A percentile compares a stretch with the other conserved stretches of the same genome.
Conservation (phyloP, 2,329 filamentous ascomycete genomes). For the Pseudocercospora cruenta region DNA sequence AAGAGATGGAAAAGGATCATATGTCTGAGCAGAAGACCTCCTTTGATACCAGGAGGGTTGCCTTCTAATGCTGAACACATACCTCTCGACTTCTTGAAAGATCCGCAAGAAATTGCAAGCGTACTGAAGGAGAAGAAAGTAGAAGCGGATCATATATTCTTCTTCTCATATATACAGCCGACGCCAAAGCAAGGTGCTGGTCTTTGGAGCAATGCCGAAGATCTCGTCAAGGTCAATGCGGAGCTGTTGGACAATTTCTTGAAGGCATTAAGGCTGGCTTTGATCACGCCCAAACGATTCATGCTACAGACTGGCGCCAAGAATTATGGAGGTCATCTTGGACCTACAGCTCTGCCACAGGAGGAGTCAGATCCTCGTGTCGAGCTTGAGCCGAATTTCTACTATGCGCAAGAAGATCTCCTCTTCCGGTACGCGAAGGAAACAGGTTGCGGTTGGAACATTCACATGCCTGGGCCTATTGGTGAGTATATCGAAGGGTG, state of each 20-base stretch:
- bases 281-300: slow-evolving; percentile 52
- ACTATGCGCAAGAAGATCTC: slow-evolving; percentile 59
- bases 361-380: slow-evolving; percentile 53
- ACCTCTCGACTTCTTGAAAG: slow-evolving; percentile 44
- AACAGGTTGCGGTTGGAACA: slow-evolving; percentile 47
- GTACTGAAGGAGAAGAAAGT: slow-evolving; percentile 41
- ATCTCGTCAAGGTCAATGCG: slow-evolving; percentile 54
- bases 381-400: slow-evolving; percentile 56
- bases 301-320: slow-evolving; percentile 59
- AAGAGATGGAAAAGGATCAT: slow-evolving; percentile 58
- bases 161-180: slow-evolving; percentile 59
- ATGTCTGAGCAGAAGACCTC: slow-evolving; percentile 53
- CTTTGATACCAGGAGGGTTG: slow-evolving; percentile 37
- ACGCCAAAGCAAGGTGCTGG: slow-evolving; percentile 49
- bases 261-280: slow-evolving; percentile 46
- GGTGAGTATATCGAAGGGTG: slow-evolving; percentile 24
- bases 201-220: slow-evolving; percentile 56
- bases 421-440: slow-evolving; percentile 49
- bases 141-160: slow-evolving; percentile 54
- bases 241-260: slow-evolving; percentile 56
- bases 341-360: slow-evolving; percentile 49
- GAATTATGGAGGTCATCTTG: slow-evolving; percentile 56
- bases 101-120: slow-evolving; percentile 42
- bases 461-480: slow-evolving; percentile 54
- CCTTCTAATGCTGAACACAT: slow-evolving; percentile 39